Evolutionary conservation across 352 stramenopile genomes (phyloP).

Genomic region (Phytophthora macrochlamydospora): DNA sequence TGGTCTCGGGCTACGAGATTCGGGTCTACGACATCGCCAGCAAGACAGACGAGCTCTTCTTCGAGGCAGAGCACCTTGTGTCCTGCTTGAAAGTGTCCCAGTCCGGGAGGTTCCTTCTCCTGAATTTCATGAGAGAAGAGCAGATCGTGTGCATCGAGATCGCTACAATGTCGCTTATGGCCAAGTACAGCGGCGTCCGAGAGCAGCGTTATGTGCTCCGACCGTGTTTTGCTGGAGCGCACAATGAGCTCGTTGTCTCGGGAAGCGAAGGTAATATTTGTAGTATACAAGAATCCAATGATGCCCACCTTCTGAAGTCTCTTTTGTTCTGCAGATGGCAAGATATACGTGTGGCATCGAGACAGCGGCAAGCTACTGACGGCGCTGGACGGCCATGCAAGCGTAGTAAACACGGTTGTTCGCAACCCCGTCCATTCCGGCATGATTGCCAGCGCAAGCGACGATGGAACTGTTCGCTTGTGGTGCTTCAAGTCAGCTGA

Average conservation of each 20-base stretch:
- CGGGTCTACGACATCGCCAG: conserved; percentile 61
- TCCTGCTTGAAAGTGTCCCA: conserved; percentile 58
- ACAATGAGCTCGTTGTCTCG: conserved; percentile 59
- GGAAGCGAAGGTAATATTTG: conserved; percentile 70
- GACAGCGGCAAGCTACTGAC: conserved; percentile 49
- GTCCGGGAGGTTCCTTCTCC: conserved; percentile 51
- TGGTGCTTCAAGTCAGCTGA: conserved; percentile 40
- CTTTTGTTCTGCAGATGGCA: conserved; percentile 45
- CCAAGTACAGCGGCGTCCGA: conserved; percentile 57
- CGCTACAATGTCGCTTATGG: conserved; percentile 41
- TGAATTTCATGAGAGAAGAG: conserved; percentile 71
- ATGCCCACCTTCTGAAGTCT: no score
- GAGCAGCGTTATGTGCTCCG: conserved; percentile 70
- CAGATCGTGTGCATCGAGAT: conserved; percentile 64
- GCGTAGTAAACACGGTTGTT: conserved; percentile 73
- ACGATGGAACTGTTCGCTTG: conserved; percentile 73
- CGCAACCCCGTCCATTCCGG: conserved; percentile 54
- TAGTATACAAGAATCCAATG: not conserved
- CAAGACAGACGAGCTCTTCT: conserved; percentile 66
- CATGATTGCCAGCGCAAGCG: conserved; percentile 69
- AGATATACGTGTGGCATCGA: conserved; percentile 63
- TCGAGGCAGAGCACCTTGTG: conserved; percentile 58
- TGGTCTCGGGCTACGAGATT: conserved; percentile 61
- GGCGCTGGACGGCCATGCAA: conserved; percentile 57
- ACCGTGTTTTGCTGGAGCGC: conserved; percentile 59